Percentiles rank a stretch among this genome's conserved stretches.
These are phyloP conservation scores for Wilcoxina mikolae DNA, from an alignment of 495 filamentous ascomycete genomes.

Conservation along the genomic window DNA sequence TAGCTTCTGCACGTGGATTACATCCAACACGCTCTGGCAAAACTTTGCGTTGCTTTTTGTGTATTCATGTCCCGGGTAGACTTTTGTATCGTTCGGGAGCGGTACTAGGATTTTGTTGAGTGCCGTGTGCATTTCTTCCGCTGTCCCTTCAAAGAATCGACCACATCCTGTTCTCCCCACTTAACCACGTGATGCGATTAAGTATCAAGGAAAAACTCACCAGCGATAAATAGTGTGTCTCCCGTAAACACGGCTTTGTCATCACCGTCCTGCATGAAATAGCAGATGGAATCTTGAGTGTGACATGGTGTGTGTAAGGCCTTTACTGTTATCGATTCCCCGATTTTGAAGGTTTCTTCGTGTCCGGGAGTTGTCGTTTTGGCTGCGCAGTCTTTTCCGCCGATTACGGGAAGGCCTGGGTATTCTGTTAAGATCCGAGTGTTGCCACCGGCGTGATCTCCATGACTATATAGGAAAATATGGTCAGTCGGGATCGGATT, in stretches of 20 bases:
- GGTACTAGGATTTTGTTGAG: constrained; percentile 69
- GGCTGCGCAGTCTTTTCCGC: constrained; percentile 69
- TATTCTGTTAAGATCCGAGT: constrained; percentile 39
- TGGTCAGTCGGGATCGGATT: neutral
- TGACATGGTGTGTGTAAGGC: constrained; percentile 94
- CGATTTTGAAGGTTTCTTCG: constrained; percentile 66
- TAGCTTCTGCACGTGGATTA: constrained; percentile 61
- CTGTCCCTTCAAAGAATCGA: constrained; percentile 90
- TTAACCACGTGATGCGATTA: neutral
- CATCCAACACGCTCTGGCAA: constrained; percentile 53
- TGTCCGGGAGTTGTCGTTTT: constrained; percentile 63
- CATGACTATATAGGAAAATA: constrained; percentile 52
- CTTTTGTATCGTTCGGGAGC: constrained; percentile 81
- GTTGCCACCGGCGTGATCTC: constrained; percentile 92
- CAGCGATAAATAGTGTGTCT: constrained; percentile 88
- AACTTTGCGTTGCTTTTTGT: constrained; percentile 91
- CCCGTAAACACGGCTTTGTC: constrained; percentile 85
- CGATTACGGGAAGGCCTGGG: constrained; percentile 55
- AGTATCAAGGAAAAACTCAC: constrained; percentile 35
- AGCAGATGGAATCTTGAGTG: constrained; percentile 97
- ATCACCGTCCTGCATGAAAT: constrained; percentile 62
- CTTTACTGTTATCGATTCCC: constrained; percentile 63
- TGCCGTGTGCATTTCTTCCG: constrained; percentile 81
- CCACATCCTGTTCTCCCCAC: constrained; percentile 55
- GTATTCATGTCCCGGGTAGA: constrained; percentile 72